phyloP scores from a whole-genome alignment of 257 asterid genomes.

The Nicotiana noctiflora region DNA sequence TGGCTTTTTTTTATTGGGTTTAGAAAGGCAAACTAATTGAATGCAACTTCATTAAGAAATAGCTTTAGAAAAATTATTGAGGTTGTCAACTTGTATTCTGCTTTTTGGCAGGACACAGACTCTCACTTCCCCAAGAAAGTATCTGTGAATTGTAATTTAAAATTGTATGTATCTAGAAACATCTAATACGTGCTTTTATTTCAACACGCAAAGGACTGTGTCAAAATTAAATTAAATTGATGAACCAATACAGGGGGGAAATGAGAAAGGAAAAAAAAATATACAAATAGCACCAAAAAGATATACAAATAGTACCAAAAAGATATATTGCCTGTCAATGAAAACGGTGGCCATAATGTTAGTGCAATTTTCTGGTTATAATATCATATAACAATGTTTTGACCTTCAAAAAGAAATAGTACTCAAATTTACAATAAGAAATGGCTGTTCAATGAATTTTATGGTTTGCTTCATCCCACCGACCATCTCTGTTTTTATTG shows the following conservation, averaged over 20 bases:
- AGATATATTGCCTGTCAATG: too few species aligned
- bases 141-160: not conserved
- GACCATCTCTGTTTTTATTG: not conserved
- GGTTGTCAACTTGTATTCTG: not conserved
- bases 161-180: too few species aligned
- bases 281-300: too few species aligned
- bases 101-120: not conserved
- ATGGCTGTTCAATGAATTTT: not conserved
- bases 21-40: not conserved
- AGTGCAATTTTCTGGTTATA: not conserved
- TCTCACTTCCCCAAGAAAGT: not conserved
- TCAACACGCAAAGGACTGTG: too few species aligned
- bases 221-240: too few species aligned
- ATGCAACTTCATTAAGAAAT: not conserved
- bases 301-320: too few species aligned
- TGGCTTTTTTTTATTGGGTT: not conserved
- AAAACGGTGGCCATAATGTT: too few species aligned
- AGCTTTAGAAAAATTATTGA: not conserved
- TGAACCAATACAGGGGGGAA: too few species aligned
- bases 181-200: too few species aligned
- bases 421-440: not conserved
- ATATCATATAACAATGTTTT: not conserved
- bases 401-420: not conserved
- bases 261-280: too few species aligned
- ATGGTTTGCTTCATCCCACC: not conserved